Percentiles rank a stretch among this genome's conserved stretches.
Conservation (phyloP, 345 rosid genomes). For the Hevea brasiliensis region DNA sequence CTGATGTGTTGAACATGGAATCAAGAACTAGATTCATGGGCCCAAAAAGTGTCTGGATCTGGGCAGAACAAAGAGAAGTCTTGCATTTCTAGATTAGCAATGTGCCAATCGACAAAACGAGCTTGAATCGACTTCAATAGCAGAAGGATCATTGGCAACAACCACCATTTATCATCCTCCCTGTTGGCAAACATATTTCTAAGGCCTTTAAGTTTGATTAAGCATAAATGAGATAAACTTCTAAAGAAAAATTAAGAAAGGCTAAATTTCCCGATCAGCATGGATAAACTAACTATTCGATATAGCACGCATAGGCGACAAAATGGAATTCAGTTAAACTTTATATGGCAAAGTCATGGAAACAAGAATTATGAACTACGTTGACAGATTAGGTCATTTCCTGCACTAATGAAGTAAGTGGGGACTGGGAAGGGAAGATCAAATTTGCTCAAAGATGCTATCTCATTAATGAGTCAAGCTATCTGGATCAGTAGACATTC, state of each 20-base stretch:
- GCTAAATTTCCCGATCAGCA: not conserved
- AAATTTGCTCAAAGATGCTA: not conserved
- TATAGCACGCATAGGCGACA: not conserved
- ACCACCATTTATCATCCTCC: conserved; percentile 92
- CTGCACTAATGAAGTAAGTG: not conserved
- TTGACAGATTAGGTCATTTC: not conserved
- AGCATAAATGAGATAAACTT: not conserved
- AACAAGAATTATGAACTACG: not conserved
- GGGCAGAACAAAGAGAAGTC: conserved; percentile 80
- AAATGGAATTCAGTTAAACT: too few relatives aligned
- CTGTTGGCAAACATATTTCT: conserved; percentile 37
- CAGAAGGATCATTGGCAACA: conserved; percentile 69
- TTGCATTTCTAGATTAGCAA: conserved; percentile 83
- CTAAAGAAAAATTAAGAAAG: not conserved
- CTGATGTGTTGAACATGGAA: not conserved
- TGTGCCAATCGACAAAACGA: conserved; percentile 83
- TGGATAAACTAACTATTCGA: not conserved
- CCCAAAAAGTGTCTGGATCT: conserved; percentile 93
- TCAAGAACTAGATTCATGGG: conserved; percentile 72
- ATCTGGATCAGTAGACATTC: too few relatives aligned
- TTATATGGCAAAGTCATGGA: too few relatives aligned
- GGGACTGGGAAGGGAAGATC: not conserved
- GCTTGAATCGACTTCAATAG: conserved; percentile 76
- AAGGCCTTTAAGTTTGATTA: not conserved
- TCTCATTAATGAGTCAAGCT: too few relatives aligned